phyloP scores from a whole-genome alignment of 2,329 filamentous ascomycete genomes.

The Aureobasidium pullulans region DNA sequence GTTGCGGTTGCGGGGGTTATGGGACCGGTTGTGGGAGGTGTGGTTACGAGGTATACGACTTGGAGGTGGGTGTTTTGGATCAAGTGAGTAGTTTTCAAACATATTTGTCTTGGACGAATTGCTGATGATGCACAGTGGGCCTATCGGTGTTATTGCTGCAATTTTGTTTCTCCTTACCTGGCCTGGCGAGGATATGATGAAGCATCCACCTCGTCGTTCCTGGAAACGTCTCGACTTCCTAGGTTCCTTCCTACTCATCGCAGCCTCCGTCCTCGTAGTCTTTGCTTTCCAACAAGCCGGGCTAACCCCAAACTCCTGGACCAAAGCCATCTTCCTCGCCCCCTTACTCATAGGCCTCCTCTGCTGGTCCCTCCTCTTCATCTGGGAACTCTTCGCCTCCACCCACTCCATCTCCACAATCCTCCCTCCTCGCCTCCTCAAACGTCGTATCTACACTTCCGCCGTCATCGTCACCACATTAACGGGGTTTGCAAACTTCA shows the following conservation, averaged over 20 bases:
- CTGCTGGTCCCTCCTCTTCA: background rate
- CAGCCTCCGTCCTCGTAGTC: background rate
- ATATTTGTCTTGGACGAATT: too few relatives aligned
- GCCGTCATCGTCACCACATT: background rate
- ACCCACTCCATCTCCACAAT: background rate
- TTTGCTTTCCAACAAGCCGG: background rate
- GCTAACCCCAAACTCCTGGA: background rate
- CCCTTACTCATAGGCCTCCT: background rate
- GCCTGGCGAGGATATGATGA: background rate
- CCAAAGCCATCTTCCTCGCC: background rate
- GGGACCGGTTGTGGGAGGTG: background rate
- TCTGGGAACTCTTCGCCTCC: background rate
- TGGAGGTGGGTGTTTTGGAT: slow-evolving; percentile 1
- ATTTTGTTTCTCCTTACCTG: background rate
- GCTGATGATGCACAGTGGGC: background rate
- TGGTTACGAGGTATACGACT: background rate
- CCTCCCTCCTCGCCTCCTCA: background rate
- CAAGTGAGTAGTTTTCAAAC: background rate
- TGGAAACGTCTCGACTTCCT: background rate
- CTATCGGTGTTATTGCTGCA: background rate
- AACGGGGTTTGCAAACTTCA: background rate
- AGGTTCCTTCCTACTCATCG: background rate
- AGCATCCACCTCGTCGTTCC: background rate
- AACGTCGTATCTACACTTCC: background rate
- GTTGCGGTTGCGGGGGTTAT: background rate